Conservation (phyloP, 345 rosid genomes). For the Citrus glauca region DNA sequence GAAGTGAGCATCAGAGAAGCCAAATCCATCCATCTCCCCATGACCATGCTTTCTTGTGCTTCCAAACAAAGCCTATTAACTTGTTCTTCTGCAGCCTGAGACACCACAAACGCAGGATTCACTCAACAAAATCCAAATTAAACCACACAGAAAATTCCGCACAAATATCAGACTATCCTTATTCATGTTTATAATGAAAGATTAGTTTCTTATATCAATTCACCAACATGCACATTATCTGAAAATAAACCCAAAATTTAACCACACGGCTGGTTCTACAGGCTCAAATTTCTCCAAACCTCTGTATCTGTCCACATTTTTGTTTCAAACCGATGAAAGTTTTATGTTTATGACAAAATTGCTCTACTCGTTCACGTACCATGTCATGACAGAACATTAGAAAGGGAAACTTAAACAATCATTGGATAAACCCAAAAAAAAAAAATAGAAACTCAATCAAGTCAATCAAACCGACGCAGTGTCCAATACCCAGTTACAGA, state of each 20-base stretch:
- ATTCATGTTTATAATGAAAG: not conserved
- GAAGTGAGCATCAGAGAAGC: constrained; percentile 82
- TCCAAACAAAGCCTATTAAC: constrained; percentile 71
- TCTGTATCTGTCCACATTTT: not conserved
- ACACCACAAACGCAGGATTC: not conserved
- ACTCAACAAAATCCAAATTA: not conserved
- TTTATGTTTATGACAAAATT: not conserved
- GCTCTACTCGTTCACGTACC: not conserved
- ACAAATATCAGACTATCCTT: not conserved
- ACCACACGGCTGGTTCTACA: not conserved
- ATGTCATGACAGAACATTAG: not conserved
- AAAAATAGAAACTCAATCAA: not conserved
- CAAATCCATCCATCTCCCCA: constrained; percentile 74
- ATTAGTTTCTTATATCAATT: not conserved
- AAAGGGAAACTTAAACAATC: not conserved
- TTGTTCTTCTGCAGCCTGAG: constrained; percentile 75
- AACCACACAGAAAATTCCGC: not conserved
- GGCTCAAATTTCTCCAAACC: not conserved
- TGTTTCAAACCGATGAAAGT: not conserved
- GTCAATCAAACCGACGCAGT: not conserved
- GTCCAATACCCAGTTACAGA: not conserved
- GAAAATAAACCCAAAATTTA: not conserved
- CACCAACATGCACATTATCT: not conserved
- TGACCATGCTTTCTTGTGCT: constrained; percentile 67
- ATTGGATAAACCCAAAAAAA: not conserved